phyloP scores from a whole-genome alignment of 768 basidiomycete species.

The Lyophyllum semitale region DNA sequence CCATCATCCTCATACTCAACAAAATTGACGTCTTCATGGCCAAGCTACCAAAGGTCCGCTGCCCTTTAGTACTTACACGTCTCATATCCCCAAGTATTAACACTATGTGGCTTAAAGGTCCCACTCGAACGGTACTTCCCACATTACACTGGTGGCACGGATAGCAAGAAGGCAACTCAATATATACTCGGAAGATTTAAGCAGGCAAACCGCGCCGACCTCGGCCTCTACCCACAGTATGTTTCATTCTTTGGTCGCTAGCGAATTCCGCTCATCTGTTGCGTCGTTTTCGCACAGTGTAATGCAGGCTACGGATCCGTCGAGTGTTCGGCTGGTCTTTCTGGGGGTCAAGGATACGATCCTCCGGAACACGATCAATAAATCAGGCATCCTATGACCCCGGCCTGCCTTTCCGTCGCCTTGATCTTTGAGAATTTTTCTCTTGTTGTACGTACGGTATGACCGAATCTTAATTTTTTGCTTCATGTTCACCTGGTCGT shows the following conservation, averaged over 20 bases:
- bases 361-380: conserved; percentile 74
- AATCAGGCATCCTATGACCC: conserved; percentile 65
- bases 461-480: no score
- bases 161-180: conserved; percentile 93
- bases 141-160: conserved; percentile 85
- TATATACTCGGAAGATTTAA: conserved; percentile 95
- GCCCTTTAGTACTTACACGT: background rate
- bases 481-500: no score
- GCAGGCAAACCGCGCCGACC: conserved; percentile 82
- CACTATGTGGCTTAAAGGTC: no score
- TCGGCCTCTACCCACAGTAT: conserved; percentile 91
- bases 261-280: background rate
- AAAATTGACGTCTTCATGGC: conserved; percentile 93
- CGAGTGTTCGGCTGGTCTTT: conserved; percentile 71
- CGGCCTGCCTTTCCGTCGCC: background rate
- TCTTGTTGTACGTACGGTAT: no score
- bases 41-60: conserved; percentile 66
- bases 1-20: conserved; percentile 90
- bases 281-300: no score
- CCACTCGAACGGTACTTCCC: conserved; percentile 79
- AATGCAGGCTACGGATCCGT: conserved; percentile 80
- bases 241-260: conserved; percentile 44
- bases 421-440: no score
- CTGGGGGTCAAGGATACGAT: conserved; percentile 84
- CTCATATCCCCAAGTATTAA: conserved; percentile 64